Evolutionary conservation across 2,329 filamentous ascomycete species (phyloP), one percentile per base, ranked within the genome.

Genomic region (Aspergillus sp.): DNA sequence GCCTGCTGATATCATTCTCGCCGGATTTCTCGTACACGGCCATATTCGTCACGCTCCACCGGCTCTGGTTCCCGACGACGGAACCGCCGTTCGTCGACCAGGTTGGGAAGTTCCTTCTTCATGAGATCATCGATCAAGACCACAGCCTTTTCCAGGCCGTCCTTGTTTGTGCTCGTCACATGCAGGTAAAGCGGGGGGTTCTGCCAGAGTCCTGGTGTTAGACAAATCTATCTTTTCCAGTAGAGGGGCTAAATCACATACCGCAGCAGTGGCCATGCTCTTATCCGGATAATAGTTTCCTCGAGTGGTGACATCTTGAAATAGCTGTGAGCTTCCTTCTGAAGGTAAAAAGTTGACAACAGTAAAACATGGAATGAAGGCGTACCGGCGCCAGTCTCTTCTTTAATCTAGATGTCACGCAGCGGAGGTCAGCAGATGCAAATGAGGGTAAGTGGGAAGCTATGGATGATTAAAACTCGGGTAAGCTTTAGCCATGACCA

Each of bases 371-470:
- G 67, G 70, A 70, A 65, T 70, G 77, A 78, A 76, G 83, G 87
- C 93, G 88, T 99, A 99, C 95, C 95, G 85, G 95, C 94, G 85
- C 95, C 95, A 88, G 94, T 98, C 74, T 97, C 92, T 83, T 97
- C 94, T 89, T 96, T 96, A 74, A 99, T 99, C 95, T 99, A 93
- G 72, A 90, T 90, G 80, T 87, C 88, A 95, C 86, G 87, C 84
- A 89, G 80, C 80, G 81, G 84, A 88, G 87, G 93, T 97, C 87
- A 98, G 93, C 92, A 95, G 87, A 87, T 91, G 90, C 86, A 88
- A 91, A 87, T 87, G 87, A 88, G 86, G 84, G 82, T 77, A 77
- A 68, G 69, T 67, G 62, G 71, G 62, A 76, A 78, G 86, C 87
- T 90, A 85, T 84, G 70, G 57, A 81, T 82, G 65, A 63, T 63